Conservation (phyloP, 441 rosid genomes). For the Populus tomentosa region DNA sequence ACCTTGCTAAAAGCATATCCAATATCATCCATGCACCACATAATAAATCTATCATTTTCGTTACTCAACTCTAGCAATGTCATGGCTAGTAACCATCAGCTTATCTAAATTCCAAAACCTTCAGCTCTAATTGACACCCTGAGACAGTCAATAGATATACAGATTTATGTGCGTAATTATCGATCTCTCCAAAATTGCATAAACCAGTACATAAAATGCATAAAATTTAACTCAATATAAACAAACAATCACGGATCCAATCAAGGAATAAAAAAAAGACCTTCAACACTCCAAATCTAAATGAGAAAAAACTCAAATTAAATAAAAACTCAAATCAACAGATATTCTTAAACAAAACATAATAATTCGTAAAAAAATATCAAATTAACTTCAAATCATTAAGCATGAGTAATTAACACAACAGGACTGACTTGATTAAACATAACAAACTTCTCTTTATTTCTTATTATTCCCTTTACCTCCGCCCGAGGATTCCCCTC, state of each 20-base stretch:
- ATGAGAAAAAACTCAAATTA: background rate
- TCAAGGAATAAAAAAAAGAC: background rate
- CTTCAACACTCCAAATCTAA: background rate
- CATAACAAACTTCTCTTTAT: conserved; percentile 2
- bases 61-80: background rate
- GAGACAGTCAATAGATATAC: background rate
- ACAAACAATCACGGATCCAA: background rate
- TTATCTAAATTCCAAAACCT: background rate
- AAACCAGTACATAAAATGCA: background rate
- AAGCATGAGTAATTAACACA: background rate
- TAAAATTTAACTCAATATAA: too few relatives aligned
- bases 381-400: background rate
- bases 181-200: background rate
- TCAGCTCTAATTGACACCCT: background rate
- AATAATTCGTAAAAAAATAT: background rate
- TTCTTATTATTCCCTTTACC: conserved; percentile 42
- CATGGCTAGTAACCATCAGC: background rate
- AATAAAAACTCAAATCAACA: too few relatives aligned
- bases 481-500: conserved; percentile 44
- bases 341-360: background rate
- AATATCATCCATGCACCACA: background rate
- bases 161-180: background rate
- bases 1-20: background rate
- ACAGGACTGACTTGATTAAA: background rate
- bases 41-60: background rate